phyloP scores from a whole-genome alignment of 2,329 filamentous ascomycete species.

The Sporothrix euskadiensis region DNA sequence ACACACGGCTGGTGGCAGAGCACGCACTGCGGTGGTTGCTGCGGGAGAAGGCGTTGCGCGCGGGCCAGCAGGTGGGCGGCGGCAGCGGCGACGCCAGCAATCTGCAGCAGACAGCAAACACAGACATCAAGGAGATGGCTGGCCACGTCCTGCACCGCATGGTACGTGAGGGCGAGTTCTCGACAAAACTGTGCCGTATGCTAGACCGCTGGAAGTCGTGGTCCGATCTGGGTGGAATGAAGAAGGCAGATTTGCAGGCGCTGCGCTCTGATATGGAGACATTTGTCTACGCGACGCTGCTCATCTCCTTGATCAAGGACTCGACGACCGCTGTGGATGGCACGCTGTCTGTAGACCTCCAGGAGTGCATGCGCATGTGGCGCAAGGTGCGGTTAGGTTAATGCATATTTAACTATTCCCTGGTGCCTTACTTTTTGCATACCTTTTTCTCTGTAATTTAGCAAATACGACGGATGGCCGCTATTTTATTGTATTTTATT shows the following conservation, averaged over 20 bases:
- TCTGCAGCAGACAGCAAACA: neutral
- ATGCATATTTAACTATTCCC: neutral
- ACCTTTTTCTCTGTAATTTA: neutral
- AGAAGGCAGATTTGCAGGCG: conserved; percentile 45
- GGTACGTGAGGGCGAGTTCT: conserved; percentile 51
- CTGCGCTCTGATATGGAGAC: conserved; percentile 43
- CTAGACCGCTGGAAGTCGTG: conserved; percentile 57
- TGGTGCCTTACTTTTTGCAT: neutral
- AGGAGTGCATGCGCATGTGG: conserved; percentile 58
- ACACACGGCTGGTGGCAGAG: conserved; percentile 48
- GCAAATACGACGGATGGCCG: neutral
- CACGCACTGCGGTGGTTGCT: conserved; percentile 50
- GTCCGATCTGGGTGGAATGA: conserved; percentile 58
- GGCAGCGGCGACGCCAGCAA: neutral
- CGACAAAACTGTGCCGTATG: conserved; percentile 45
- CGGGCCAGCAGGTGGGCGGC: neutral
- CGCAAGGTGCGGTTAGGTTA: conserved; percentile 52
- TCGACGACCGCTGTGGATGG: conserved; percentile 50
- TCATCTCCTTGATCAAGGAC: conserved; percentile 52
- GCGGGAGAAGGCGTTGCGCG: neutral
- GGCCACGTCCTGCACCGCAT: conserved; percentile 54
- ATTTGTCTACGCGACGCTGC: conserved; percentile 52
- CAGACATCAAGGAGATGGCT: conserved; percentile 44
- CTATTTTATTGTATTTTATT: conserved; percentile 7
- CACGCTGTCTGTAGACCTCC: conserved; percentile 53